These are phyloP conservation scores for Boletellus sp. DNA, from an alignment of 768 basidiomycete genomes.

Conservation along the genomic window DNA sequence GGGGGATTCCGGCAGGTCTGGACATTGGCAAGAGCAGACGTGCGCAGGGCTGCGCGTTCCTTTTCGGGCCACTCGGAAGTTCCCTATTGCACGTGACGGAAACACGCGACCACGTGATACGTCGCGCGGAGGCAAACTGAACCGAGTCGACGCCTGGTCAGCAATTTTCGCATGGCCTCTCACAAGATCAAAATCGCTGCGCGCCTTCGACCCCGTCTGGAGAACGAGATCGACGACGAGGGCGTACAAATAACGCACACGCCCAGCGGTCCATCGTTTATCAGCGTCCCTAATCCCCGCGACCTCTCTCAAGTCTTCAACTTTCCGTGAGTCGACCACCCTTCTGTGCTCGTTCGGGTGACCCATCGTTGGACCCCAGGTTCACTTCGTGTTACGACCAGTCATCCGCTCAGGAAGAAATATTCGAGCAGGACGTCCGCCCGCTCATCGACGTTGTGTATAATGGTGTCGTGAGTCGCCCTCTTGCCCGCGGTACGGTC, in stretches of 20 bases:
- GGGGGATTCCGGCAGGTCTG: slow-evolving; percentile 50
- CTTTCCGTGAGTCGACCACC: slow-evolving; percentile 57
- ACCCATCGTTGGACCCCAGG: slow-evolving; percentile 32
- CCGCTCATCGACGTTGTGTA: slow-evolving; percentile 79
- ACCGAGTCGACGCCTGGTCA: background rate
- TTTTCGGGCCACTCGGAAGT: slow-evolving; percentile 15
- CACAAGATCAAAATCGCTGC: slow-evolving; percentile 71
- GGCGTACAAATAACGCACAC: slow-evolving; percentile 51
- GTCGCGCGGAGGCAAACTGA: slow-evolving; percentile 19
- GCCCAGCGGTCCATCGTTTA: slow-evolving; percentile 42
- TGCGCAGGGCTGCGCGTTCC: too few relatives aligned
- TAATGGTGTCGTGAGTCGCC: slow-evolving; percentile 60
- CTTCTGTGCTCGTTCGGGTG: background rate
- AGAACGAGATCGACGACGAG: slow-evolving; percentile 59
- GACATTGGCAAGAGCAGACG: slow-evolving; percentile 15
- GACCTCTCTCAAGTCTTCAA: slow-evolving; percentile 69
- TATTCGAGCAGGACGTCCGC: slow-evolving; percentile 70
- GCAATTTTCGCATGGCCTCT: slow-evolving; percentile 11
- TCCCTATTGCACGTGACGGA: background rate
- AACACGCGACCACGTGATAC: slow-evolving; percentile 22
- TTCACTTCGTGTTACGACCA: slow-evolving; percentile 77
- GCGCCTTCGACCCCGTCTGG: slow-evolving; percentile 63
- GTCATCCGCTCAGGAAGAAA: slow-evolving; percentile 66
- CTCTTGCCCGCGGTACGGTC: background rate
- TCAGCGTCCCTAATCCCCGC: slow-evolving; percentile 68